Base-by-base conservation (phyloP, 306 rosid species). In the Leucaena leucocephala region DNA sequence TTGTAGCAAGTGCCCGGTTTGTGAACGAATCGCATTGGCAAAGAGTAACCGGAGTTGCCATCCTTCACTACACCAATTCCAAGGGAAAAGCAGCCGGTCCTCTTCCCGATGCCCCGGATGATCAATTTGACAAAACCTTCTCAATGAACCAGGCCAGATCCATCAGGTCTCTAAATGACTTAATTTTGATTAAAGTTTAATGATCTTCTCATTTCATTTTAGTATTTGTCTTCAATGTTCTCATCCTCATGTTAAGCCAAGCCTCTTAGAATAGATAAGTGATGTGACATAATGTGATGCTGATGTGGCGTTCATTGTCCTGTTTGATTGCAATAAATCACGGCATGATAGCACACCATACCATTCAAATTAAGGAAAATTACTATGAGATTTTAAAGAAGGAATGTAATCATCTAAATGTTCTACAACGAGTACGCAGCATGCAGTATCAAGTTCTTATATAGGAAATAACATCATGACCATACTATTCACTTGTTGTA, bases 141-240 rank as follows among this genome's bases (percentile, higher is more conserved):
- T 94, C 98, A 38, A 94, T 94, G 98, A 94, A 94, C 92, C 98
- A 94, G 83, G 98, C 98, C 48, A 86, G 97, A 89, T 91, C 97
- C 68, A 91, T 94, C 88, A 92, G 98, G 98, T 94, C 34, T 82
- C 77, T 78, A 69, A 1, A 39, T 39, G 9, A 65, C 38, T 4
- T 50, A 50, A 15, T 6, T 15, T 40, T 50, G 57, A n/a, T 50
- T 15, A 38, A 38, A 38, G 42, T 38, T 59, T 9, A 22, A 10
- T 61, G 14, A 61, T 61, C 67, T 4, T 33, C n/a, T 61, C 67
- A 13, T 61, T 33, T 27, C 40, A 33, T 61, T 61, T 61, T 61
- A 61, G 65, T 33, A 4, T 61, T 12, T 13, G 3, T 33, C 38
- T 61, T 22, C 40, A 13, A 61, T 27, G 8, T 61, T 6, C 27